Percentiles rank a stretch among this genome's conserved stretches.
phyloP scores from a whole-genome alignment of 2,329 filamentous ascomycete genomes.

The Beauveria caledonica region DNA sequence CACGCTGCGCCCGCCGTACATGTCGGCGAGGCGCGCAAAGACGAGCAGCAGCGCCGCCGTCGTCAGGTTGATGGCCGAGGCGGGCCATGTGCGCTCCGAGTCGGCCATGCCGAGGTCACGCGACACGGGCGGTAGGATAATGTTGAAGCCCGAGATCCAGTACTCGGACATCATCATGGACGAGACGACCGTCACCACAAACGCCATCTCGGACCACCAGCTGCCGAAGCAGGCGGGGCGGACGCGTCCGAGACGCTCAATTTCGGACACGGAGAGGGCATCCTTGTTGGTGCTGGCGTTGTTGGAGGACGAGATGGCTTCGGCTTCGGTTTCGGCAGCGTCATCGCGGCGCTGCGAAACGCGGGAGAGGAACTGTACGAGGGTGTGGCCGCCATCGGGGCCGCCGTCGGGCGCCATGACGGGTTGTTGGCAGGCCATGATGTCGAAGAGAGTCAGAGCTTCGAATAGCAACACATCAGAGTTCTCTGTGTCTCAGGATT shows the following conservation, averaged over 20 bases:
- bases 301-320: background rate
- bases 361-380: background rate
- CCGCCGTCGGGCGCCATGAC: slow-evolving; percentile 7
- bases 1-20: slow-evolving; percentile 52
- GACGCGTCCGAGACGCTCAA: slow-evolving; percentile 55
- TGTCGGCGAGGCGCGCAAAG: slow-evolving; percentile 53
- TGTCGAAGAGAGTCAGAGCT: background rate
- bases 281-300: background rate
- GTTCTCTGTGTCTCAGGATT: too few relatives aligned
- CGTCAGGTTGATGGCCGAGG: slow-evolving; percentile 51
- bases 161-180: slow-evolving; percentile 64
- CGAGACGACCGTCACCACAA: slow-evolving; percentile 53
- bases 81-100: slow-evolving; percentile 55
- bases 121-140: slow-evolving; percentile 60
- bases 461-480: background rate
- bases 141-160: slow-evolving; percentile 68
- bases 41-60: slow-evolving; percentile 53
- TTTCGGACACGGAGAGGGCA: slow-evolving; percentile 23
- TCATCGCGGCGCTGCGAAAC: background rate
- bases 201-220: slow-evolving; percentile 49
- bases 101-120: slow-evolving; percentile 54
- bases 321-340: background rate
- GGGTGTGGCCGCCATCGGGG: background rate
- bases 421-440: slow-evolving; percentile 8
- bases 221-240: slow-evolving; percentile 49